Evolutionary conservation across 2,329 filamentous ascomycete species (phyloP), one percentile per base, ranked within the genome.

Genomic region (Chaetomiaceae sp.): DNA sequence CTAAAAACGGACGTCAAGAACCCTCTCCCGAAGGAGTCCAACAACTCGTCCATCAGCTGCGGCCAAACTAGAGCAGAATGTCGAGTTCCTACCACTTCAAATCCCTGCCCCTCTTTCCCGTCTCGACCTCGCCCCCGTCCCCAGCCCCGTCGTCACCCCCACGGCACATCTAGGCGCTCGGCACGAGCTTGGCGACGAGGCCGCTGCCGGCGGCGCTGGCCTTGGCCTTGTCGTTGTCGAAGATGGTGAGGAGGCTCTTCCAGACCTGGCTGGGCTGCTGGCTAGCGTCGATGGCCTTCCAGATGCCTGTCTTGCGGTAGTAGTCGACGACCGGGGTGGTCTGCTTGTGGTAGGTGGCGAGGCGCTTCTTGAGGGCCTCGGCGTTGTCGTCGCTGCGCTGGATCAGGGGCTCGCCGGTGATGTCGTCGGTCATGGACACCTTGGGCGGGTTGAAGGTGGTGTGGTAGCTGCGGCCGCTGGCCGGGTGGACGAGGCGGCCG

Each of bases 371-470:
- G 59, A 99, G 82, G 39, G 93, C 89, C 8, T 91, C 92, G 62
- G 88, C 91, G 70, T 97, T 99, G 77, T 99, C 93, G 70, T 99
- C 93, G 60, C 87, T 92, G 65, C 93, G 86, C 78, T 97, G 93
- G 65, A 97, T 87, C 61, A 99, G 79, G 43, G 92, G 91, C 79
- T 99, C 93, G 70, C 93, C 93, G 17, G 93, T 97, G 61, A 96
- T 73, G 71, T 99, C 93, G 72, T 99, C 93, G 69, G 84, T 95
- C 93, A 97, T 97, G 59, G 81, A 65, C 63, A 83, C 74, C 83
- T 96, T 96, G 65, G 93, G 93, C 45, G 93, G 93, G 82, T 96
- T 97, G 85, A 99, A 99, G 71, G 93, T 87, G 74, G 86, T 93
- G 83, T 99, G 93, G 78, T 99, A 99, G 62, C 88, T 90, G 66